A percentile compares a stretch with the other conserved stretches of the same genome.
phyloP scores from a whole-genome alignment of 495 filamentous ascomycete genomes.

The Astrothelium subdiscretum region DNA sequence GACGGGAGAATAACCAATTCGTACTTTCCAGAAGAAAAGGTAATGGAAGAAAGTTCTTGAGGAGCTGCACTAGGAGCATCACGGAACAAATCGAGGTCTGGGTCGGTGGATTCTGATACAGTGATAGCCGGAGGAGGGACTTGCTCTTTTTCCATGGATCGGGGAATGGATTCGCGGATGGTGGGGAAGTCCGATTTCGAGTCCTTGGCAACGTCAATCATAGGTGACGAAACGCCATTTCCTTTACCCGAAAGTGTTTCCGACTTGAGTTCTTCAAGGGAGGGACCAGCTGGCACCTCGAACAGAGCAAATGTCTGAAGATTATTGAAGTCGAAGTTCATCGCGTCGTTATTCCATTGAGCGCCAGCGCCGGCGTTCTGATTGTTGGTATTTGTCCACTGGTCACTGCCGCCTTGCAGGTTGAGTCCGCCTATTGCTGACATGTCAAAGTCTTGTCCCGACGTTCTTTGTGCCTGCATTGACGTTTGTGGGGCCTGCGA shows the following conservation, averaged over 20 bases:
- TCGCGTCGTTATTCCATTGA: conserved; percentile 36
- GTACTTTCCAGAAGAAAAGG: not conserved
- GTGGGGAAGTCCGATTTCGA: not conserved
- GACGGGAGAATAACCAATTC: not conserved
- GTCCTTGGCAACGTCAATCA: not conserved
- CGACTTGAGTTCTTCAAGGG: not conserved
- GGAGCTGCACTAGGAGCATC: not conserved
- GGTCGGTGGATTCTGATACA: not conserved
- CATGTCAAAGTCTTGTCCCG: conserved; percentile 43
- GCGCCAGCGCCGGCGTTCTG: not conserved
- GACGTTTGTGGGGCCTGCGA: conserved; percentile 12
- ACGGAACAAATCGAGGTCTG: not conserved
- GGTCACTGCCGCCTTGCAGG: conserved; percentile 20
- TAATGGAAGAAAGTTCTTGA: not conserved
- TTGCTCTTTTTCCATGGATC: not conserved
- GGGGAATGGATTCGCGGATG: not conserved
- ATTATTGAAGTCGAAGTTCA: conserved; percentile 48
- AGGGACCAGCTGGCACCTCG: conserved; percentile 57
- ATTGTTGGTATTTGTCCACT: not conserved
- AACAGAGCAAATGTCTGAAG: conserved; percentile 71
- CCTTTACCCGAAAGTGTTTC: not conserved
- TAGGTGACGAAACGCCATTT: not conserved
- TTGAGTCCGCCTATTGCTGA: conserved; percentile 55
- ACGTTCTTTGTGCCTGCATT: conserved; percentile 46
- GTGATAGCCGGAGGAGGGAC: not conserved